Base-by-base conservation (phyloP, 2,329 filamentous ascomycete species). In the Zymoseptoria brevis region DNA sequence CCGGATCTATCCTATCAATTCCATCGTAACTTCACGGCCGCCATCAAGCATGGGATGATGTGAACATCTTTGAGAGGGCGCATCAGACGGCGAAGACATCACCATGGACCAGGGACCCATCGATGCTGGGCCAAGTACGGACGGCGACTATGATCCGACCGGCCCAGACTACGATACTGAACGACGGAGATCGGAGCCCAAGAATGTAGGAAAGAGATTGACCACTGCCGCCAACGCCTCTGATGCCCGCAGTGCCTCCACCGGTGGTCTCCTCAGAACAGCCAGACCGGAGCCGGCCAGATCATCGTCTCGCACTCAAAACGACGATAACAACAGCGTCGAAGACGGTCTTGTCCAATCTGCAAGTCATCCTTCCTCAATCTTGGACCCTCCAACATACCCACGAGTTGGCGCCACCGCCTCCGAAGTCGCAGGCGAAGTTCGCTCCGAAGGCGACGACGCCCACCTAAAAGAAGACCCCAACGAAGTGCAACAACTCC, bases 61-160 rank as follows among this genome's bases (percentile, higher is more conserved):
- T 45, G 35, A 45, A n/a, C 13, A 45, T 11, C 35, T 16, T 45
- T n/a, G 16, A n/a, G n/a, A 11, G 4, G 9, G 16, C 11, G 13
- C 11, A 11, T n/a, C 35, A n/a, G 6, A 45, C 35, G 13, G 35
- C 16, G 11, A n/a, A 45, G 35, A 45, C 35, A 45, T 4, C 51
- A 51, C 22, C 21, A 71, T 71, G 68, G 69, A 71, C 29, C 62
- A 67, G 56, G 69, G 68, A 8, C 69, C 69, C 21, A 64, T 70
- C 13, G 69, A 71, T 59, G 68, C 66, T 22, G 68, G 63, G 11
- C 69, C 69, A 3, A 62, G 58, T 22, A 61, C 49, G 16, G 64
- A 67, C 52, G 64, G 55, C 45, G 62, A 68, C 21, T 71, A 68
- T 59, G 66, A 67, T 29, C 60, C 58, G 45, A 61, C 61, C 19